Evolutionary conservation across 2,329 filamentous ascomycete genomes (phyloP).

Genomic region (Esteya vermicola): DNA sequence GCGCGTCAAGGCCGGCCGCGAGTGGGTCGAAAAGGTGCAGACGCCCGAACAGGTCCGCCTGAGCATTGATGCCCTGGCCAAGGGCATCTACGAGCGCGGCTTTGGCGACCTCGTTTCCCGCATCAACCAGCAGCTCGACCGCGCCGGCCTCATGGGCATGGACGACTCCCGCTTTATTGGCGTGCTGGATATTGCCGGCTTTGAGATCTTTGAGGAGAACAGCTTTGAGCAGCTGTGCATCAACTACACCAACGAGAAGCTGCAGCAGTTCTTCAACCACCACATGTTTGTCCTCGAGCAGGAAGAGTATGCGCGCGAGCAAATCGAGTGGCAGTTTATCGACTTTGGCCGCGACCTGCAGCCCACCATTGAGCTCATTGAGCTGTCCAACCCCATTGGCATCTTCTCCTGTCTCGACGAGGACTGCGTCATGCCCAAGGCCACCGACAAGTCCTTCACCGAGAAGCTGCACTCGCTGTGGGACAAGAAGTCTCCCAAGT

Average conservation of each 20-base stretch:
- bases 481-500: slow-evolving; percentile 93
- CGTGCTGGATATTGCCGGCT: slow-evolving; percentile 95
- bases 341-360: slow-evolving; percentile 96
- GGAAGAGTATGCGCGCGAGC: slow-evolving; percentile 91
- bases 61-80: slow-evolving; percentile 78
- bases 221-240: slow-evolving; percentile 99
- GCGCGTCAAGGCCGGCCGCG: slow-evolving; percentile 83
- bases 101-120: slow-evolving; percentile 86
- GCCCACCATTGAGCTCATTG: slow-evolving; percentile 94
- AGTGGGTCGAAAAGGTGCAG: slow-evolving; percentile 98
- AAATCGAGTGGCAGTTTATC: slow-evolving; percentile 99
- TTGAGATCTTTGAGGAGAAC: slow-evolving; percentile 97
- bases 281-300: slow-evolving; percentile 99
- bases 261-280: slow-evolving; percentile 99
- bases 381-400: slow-evolving; percentile 90
- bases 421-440: slow-evolving; percentile 97
- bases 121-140: slow-evolving; percentile 84
- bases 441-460: slow-evolving; percentile 90
- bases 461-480: slow-evolving; percentile 95
- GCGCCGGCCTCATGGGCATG: slow-evolving; percentile 62
- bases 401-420: slow-evolving; percentile 98
- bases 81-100: slow-evolving; percentile 93
- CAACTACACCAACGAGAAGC: slow-evolving; percentile 98
- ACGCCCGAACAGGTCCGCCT: slow-evolving; percentile 92
- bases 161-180: slow-evolving; percentile 95